Evolutionary conservation across 2,329 filamentous ascomycete species (phyloP).

Genomic region (Verticillium alfalfae): DNA sequence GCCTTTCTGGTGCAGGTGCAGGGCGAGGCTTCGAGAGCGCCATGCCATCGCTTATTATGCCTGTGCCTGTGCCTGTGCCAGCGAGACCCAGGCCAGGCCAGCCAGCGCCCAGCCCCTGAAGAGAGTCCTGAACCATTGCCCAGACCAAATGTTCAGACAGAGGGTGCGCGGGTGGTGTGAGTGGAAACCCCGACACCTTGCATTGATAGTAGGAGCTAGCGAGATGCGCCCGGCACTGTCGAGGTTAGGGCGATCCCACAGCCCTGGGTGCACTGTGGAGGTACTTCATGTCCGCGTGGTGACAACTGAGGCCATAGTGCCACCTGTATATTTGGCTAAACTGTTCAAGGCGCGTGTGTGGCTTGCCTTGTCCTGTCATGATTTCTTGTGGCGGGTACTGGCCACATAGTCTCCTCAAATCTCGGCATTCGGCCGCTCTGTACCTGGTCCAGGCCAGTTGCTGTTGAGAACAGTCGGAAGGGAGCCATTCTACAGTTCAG

Average conservation of each 20-base stretch:
- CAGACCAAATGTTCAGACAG: neutral
- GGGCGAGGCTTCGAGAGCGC: neutral
- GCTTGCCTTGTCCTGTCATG: neutral
- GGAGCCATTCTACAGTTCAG: neutral
- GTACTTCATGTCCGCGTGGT: neutral
- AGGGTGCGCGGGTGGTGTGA: neutral
- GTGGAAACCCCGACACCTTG: neutral
- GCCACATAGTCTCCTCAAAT: neutral
- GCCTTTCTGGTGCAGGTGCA: neutral
- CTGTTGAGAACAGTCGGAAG: neutral
- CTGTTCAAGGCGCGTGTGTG: neutral
- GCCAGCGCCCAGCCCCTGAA: neutral
- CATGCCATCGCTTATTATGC: neutral
- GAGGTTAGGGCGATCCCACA: constrained; percentile 11
- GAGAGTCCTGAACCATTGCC: constrained; percentile 8
- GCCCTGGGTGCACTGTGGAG: constrained; percentile 10
- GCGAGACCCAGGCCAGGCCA: neutral
- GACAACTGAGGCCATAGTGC: neutral
- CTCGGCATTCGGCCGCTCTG: neutral
- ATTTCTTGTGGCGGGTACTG: neutral
- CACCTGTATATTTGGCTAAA: neutral
- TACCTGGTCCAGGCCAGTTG: neutral
- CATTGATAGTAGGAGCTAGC: constrained; percentile 4
- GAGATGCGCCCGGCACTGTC: constrained; percentile 13
- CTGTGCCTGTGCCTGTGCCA: neutral